Conservation (phyloP, 345 rosid genomes). For the Zanthoxylum bungeanum region DNA sequence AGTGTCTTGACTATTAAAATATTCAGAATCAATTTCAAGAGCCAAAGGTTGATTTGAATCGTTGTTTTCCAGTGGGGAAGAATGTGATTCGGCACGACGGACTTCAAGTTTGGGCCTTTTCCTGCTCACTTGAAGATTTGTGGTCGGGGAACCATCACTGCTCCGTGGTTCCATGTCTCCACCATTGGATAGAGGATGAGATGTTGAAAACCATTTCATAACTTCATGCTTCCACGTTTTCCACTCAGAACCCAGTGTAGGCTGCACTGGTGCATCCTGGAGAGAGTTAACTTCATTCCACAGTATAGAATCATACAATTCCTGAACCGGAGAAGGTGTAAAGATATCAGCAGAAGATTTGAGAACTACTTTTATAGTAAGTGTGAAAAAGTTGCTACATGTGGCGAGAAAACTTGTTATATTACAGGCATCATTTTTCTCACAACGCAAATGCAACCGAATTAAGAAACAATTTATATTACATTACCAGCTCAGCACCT, state of each 20-base stretch:
- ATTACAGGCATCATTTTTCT: not conserved
- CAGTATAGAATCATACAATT: slow-evolving; percentile 61
- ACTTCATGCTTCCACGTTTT: slow-evolving; percentile 97
- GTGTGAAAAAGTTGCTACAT: not conserved
- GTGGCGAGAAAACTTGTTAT: not conserved
- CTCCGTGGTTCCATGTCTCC: slow-evolving; percentile 42
- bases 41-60: slow-evolving; percentile 36
- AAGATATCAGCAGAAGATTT: slow-evolving; percentile 9
- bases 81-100: slow-evolving; percentile 80
- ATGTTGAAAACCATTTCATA: slow-evolving; percentile 71
- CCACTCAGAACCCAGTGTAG: slow-evolving; percentile 82
- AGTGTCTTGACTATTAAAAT: slow-evolving; percentile 46
- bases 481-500: slow-evolving; percentile 6
- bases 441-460: not conserved
- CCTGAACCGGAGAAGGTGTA: slow-evolving; percentile 43
- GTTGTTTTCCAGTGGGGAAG: slow-evolving; percentile 51
- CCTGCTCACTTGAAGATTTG: slow-evolving; percentile 50
- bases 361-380: not conserved
- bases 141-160: slow-evolving; percentile 37
- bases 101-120: slow-evolving; percentile 95
- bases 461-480: not conserved
- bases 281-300: slow-evolving; percentile 85
- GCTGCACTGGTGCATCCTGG: slow-evolving; percentile 59
- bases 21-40: slow-evolving; percentile 53
- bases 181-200: slow-evolving; percentile 39